Conservation (phyloP, 495 filamentous ascomycete species). For the Penicillium silybi region DNA sequence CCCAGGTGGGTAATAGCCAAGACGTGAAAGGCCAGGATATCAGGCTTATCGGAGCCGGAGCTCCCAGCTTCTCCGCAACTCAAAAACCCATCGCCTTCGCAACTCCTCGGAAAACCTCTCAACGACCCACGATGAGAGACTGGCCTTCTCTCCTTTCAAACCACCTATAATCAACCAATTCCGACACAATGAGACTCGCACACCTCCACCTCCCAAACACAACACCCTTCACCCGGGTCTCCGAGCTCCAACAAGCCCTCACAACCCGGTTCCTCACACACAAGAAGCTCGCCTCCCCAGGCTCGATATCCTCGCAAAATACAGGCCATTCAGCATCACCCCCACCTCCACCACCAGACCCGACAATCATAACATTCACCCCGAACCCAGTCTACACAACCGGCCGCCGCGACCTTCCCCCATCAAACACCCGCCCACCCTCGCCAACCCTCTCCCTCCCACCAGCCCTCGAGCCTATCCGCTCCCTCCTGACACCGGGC, state of each 20-base stretch:
- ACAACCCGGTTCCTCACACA: slow-evolving; percentile 43
- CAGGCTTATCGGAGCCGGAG: slow-evolving; percentile 18
- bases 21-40: neutral
- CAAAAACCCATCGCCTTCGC: slow-evolving; percentile 7
- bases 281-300: slow-evolving; percentile 35
- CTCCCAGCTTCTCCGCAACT: slow-evolving; percentile 28
- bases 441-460: slow-evolving; percentile 35
- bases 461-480: slow-evolving; percentile 35
- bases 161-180: neutral
- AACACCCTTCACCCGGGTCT: slow-evolving; percentile 46
- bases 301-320: slow-evolving; percentile 22
- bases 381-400: slow-evolving; percentile 85
- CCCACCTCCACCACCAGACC: slow-evolving; percentile 49
- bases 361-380: slow-evolving; percentile 78
- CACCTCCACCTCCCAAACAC: slow-evolving; percentile 67
- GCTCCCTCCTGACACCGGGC: slow-evolving; percentile 32
- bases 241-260: slow-evolving; percentile 47
- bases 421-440: slow-evolving; percentile 42
- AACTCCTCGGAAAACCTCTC: slow-evolving; percentile 19
- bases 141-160: neutral
- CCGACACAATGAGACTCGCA: slow-evolving; percentile 46
- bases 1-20: neutral
- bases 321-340: neutral
- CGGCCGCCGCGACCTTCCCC: slow-evolving; percentile 73
- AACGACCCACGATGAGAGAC: slow-evolving; percentile 2